Evolutionary conservation across 345 rosid genomes (phyloP).

Genomic region (Mercurialis annua): DNA sequence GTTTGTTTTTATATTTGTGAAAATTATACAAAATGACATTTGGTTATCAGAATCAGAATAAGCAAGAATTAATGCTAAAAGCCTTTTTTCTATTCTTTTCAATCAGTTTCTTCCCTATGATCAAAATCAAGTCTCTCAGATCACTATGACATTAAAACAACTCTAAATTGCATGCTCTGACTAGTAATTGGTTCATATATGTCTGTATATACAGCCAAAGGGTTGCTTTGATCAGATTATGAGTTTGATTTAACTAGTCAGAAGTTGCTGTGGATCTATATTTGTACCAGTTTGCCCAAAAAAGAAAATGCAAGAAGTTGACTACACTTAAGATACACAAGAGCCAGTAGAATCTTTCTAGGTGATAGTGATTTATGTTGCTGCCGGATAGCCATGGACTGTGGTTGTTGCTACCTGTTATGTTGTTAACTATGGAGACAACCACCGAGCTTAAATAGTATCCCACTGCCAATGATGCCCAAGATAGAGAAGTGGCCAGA

Average conservation of each 20-base stretch:
- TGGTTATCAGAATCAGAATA: not conserved
- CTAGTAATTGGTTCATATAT: no score
- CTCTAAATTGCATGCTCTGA: not conserved
- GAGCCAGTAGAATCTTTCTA: slow-evolving; percentile 67
- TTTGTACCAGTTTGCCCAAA: slow-evolving; percentile 57
- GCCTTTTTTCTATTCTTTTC: not conserved
- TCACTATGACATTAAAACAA: not conserved
- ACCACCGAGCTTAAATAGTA: slow-evolving; percentile 70
- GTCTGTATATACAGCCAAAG: not conserved
- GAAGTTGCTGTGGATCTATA: slow-evolving; percentile 40
- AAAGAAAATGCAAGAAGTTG: slow-evolving; percentile 59
- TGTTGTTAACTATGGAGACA: slow-evolving; percentile 52
- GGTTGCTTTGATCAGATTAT: not conserved
- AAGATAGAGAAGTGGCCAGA: slow-evolving; percentile 67
- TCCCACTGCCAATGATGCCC: slow-evolving; percentile 71
- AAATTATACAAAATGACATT: not conserved
- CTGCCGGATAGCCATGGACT: slow-evolving; percentile 54
- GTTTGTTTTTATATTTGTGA: not conserved
- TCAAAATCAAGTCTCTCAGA: not conserved
- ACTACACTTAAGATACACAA: slow-evolving; percentile 49
- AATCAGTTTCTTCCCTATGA: not conserved
- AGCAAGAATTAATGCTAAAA: not conserved
- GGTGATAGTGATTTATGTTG: slow-evolving; percentile 43
- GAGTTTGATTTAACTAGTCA: not conserved
- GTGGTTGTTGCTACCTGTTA: slow-evolving; percentile 40